These are phyloP conservation scores for Pleodorina starrii DNA, from an alignment of 139 green algal species.

Conservation along the genomic window DNA sequence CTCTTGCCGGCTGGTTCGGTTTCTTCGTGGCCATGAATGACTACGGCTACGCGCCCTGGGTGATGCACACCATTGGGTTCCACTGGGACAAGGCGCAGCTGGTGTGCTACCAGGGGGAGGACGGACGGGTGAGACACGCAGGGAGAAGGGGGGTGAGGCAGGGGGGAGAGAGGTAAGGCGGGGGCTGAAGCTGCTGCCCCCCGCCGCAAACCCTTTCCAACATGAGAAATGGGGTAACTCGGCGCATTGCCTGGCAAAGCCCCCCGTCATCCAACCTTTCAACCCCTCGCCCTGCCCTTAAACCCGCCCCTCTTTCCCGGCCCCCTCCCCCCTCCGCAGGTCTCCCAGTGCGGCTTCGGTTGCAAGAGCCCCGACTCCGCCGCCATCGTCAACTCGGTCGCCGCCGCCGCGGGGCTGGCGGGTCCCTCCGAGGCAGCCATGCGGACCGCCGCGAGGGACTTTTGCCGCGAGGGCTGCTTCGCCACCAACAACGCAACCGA, in stretches of 20 bases:
- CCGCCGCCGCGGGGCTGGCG: background rate
- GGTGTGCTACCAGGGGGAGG: background rate
- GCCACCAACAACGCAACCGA: constrained; percentile 61
- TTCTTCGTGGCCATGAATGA: constrained; percentile 88
- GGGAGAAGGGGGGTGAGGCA: too few species aligned
- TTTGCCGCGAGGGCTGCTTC: constrained; percentile 76
- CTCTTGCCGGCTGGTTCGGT: constrained; percentile 78
- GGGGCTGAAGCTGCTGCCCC: too few species aligned
- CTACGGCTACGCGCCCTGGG: constrained; percentile 82
- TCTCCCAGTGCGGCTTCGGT: constrained; percentile 8
- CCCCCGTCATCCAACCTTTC: too few species aligned
- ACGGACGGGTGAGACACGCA: background rate
- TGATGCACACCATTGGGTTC: constrained; percentile 49
- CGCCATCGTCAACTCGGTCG: background rate
- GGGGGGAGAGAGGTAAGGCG: too few species aligned
- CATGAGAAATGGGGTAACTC: too few species aligned
- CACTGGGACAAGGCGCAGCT: background rate
- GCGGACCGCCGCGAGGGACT: constrained; percentile 26
- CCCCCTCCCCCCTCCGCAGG: too few species aligned
- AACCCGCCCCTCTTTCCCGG: too few species aligned
- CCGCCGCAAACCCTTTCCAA: too few species aligned
- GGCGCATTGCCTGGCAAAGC: too few species aligned
- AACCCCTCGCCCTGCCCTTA: too few species aligned
- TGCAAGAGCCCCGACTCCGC: constrained; percentile 33
- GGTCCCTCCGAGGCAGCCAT: background rate